phyloP scores from a whole-genome alignment of 352 stramenopile genomes.

The Phytophthora cajani region DNA sequence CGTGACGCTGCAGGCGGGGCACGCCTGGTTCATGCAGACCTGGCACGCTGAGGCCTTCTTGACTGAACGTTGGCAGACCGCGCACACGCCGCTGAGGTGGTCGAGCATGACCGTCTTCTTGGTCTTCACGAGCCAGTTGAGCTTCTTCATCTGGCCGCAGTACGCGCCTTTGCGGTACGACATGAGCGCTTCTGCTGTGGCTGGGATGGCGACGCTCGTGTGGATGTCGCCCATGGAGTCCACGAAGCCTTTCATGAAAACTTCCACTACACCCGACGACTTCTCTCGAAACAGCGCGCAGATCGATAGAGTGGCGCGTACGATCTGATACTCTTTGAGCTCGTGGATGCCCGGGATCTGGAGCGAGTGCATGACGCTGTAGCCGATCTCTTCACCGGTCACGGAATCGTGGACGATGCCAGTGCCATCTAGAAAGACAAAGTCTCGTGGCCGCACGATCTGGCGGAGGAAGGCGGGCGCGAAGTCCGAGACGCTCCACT shows the following conservation, averaged over 20 bases:
- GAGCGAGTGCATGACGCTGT: conserved; percentile 60
- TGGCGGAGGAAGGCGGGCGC: conserved; percentile 28
- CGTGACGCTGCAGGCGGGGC: conserved; percentile 27
- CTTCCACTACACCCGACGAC: conserved; percentile 30
- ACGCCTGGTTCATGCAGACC: conserved; percentile 45
- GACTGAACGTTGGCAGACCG: conserved; percentile 23
- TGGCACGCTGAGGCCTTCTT: conserved; percentile 32
- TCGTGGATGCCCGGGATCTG: conserved; percentile 49
- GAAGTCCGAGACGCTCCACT: conserved; percentile 62
- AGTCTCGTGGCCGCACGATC: conserved; percentile 59
- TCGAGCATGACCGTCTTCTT: conserved; percentile 46
- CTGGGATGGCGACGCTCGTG: conserved; percentile 36
- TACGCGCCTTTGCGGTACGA: conserved; percentile 44
- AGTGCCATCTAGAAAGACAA: conserved; percentile 60
- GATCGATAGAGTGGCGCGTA: conserved; percentile 47
- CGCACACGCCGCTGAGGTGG: conserved; percentile 17
- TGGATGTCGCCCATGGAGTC: conserved; percentile 47
- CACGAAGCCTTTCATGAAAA: conserved; percentile 52
- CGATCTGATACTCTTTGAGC: conserved; percentile 41
- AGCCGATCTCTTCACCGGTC: conserved; percentile 52
- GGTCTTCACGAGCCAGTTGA: conserved; percentile 46
- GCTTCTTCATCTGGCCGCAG: conserved; percentile 54
- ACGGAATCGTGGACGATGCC: conserved; percentile 40
- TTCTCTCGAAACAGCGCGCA: conserved; percentile 42
- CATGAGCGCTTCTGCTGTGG: conserved; percentile 42